Conservation (phyloP, 2,329 filamentous ascomycete genomes). For the Ramularia collo-cygni region DNA sequence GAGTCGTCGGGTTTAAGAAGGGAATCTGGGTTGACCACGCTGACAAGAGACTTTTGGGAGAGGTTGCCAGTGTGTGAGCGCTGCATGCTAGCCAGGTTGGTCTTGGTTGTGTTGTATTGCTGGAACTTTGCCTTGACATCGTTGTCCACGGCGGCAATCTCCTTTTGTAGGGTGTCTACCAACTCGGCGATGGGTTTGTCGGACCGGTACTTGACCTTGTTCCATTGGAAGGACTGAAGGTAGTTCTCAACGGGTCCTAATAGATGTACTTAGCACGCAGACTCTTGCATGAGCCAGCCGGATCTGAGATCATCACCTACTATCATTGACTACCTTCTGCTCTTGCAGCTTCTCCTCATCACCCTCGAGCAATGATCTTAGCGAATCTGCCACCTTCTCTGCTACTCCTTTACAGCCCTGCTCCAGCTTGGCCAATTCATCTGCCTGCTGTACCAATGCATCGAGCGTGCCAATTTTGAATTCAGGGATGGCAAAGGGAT, state of each 20-base stretch:
- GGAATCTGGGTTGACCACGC: slow-evolving; percentile 68
- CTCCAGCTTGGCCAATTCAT: slow-evolving; percentile 87
- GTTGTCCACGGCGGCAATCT: slow-evolving; percentile 85
- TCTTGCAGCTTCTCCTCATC: slow-evolving; percentile 75
- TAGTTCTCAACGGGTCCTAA: slow-evolving; percentile 94
- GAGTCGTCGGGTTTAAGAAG: slow-evolving; percentile 73
- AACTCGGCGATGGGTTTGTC: slow-evolving; percentile 84
- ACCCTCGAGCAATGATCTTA: slow-evolving; percentile 74
- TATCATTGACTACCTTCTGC: slow-evolving; percentile 92
- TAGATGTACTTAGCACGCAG: slow-evolving; percentile 10
- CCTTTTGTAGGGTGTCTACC: slow-evolving; percentile 84
- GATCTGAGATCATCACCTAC: slow-evolving; percentile 48
- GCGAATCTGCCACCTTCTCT: slow-evolving; percentile 77
- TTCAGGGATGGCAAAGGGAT: slow-evolving; percentile 75
- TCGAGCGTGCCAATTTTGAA: slow-evolving; percentile 98
- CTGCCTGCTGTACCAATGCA: slow-evolving; percentile 89
- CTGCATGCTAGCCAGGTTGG: slow-evolving; percentile 71
- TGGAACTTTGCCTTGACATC: slow-evolving; percentile 91
- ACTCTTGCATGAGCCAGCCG: background rate
- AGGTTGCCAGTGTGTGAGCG: slow-evolving; percentile 92
- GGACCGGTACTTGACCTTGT: slow-evolving; percentile 92
- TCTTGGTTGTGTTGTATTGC: slow-evolving; percentile 89
- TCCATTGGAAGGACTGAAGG: slow-evolving; percentile 83
- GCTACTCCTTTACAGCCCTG: slow-evolving; percentile 72
- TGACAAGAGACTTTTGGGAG: slow-evolving; percentile 84